These are phyloP conservation scores for Neurospora tetraspora DNA, from an alignment of 495 filamentous ascomycete species.

Conservation along the genomic window DNA sequence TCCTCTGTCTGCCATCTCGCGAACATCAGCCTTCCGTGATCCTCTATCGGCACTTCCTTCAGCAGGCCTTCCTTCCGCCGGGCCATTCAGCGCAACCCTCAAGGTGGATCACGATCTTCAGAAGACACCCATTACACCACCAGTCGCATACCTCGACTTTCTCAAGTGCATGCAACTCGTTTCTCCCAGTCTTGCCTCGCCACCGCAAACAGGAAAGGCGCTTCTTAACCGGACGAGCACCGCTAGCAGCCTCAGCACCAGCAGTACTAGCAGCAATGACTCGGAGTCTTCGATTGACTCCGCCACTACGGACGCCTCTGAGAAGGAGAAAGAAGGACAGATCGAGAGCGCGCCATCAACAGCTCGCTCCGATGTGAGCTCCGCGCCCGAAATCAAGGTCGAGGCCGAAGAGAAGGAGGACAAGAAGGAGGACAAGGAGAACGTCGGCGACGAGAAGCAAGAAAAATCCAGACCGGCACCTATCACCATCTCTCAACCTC, in stretches of 20 bases:
- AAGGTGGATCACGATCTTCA: constrained; percentile 28
- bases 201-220: constrained; percentile 30
- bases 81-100: constrained; percentile 21
- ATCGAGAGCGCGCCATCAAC: constrained; percentile 44
- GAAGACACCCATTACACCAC: constrained; percentile 85
- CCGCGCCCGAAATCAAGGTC: constrained; percentile 39
- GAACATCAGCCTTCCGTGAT: constrained; percentile 24
- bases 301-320: constrained; percentile 22
- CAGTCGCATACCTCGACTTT: constrained; percentile 84
- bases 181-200: constrained; percentile 48
- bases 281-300: constrained; percentile 6
- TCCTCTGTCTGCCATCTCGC: constrained; percentile 22
- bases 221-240: constrained; percentile 28
- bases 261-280: constrained; percentile 19
- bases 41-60: constrained; percentile 23
- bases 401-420: constrained; percentile 22
- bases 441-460: constrained; percentile 2
- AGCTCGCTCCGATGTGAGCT: constrained; percentile 45
- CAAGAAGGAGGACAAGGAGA: constrained; percentile 1
- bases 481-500: constrained; percentile 24
- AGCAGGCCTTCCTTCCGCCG: constrained; percentile 25
- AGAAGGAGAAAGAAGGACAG: constrained; percentile 24
- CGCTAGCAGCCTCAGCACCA: constrained; percentile 17
- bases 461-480: constrained; percentile 17
- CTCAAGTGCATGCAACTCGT: constrained; percentile 56